Base-by-base conservation (phyloP, 257 asterid genomes). In the Verbascum thapsus region DNA sequence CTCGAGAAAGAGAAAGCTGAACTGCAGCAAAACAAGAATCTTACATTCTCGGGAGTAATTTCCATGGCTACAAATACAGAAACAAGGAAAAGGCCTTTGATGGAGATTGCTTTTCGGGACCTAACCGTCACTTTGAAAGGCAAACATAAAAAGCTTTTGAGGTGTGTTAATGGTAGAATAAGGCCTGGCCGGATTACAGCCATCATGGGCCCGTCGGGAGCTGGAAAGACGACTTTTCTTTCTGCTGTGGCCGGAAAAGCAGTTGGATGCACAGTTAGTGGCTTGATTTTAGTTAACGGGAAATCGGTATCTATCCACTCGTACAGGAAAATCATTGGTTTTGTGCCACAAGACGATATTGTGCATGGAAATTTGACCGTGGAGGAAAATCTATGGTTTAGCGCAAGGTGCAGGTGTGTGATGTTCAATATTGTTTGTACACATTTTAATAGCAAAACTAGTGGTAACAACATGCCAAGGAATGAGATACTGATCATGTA, bases 261-360 rank as follows among this genome's bases (percentile, higher is more conserved):
- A 20, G 82, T 79, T 45, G 89, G 89, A 44, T 83, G 86, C 78
- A 64, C 7, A 22, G 83, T 83, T 51, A 70, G 35, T n/a, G 89
- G 89, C 59, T 37, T 16, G 30, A 77, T 80, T 64, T 67, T 77
- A 15, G 65, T 83, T 10, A 83, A 83, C 13, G 86, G 86, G 60
- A 80, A 77, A 53, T 8, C 78, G 3, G 82, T 64, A 48, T 77
- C 86, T 6, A 73, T 83, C 22, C 86, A 72, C 60, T 83, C 86
- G 0, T 83, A 83, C 64, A 77, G 75, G 59, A 80, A 72, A 69
- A 77, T 83, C 44, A 58, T 83, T 15, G 89, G 89, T 47, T 83
- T 83, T 61, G 89, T 83, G 70, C 89, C 89, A 3, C 89, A 83
- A 65, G 89, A 83, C 64, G 89, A 83, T 83, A 75, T 83, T 20